Evolutionary conservation across 2,329 filamentous ascomycete species (phyloP).

Genomic region (Pestalotiopsis sp.): DNA sequence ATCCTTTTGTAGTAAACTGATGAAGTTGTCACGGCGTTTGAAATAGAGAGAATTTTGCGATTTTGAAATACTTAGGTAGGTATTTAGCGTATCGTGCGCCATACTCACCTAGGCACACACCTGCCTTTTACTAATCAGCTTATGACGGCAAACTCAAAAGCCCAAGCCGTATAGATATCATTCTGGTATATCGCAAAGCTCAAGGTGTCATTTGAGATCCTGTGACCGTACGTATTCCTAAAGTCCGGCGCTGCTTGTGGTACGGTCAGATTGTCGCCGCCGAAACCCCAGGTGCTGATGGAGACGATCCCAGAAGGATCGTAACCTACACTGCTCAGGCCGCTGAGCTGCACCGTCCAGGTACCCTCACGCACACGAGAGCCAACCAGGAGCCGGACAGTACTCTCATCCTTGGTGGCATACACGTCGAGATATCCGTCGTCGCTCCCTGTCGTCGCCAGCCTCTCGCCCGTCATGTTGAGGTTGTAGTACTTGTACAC

Average conservation of each 20-base stretch:
- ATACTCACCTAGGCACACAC: too few relatives aligned
- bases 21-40: too few relatives aligned
- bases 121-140: not conserved
- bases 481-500: conserved; percentile 50
- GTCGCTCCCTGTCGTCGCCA: conserved; percentile 34
- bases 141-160: not conserved
- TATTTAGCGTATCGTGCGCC: too few relatives aligned
- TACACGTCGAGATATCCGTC: conserved; percentile 41
- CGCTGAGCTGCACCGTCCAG: conserved; percentile 36
- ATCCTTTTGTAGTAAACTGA: conserved; percentile 16
- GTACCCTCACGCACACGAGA: conserved; percentile 31
- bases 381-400: conserved; percentile 37
- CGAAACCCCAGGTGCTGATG: conserved; percentile 34
- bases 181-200: not conserved
- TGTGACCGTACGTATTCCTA: not conserved
- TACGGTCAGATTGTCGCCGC: conserved; percentile 12
- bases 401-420: conserved; percentile 32
- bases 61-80: too few relatives aligned
- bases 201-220: not conserved
- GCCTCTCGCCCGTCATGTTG: conserved; percentile 44
- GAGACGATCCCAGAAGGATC: conserved; percentile 31
- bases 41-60: too few relatives aligned
- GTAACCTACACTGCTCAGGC: conserved; percentile 34
- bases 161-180: not conserved
- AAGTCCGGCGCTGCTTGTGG: not conserved